Percentiles rank a stretch among this genome's conserved stretches.
These are phyloP conservation scores for Clonostachys byssicola DNA, from an alignment of 2,329 filamentous ascomycete species.

Conservation along the genomic window DNA sequence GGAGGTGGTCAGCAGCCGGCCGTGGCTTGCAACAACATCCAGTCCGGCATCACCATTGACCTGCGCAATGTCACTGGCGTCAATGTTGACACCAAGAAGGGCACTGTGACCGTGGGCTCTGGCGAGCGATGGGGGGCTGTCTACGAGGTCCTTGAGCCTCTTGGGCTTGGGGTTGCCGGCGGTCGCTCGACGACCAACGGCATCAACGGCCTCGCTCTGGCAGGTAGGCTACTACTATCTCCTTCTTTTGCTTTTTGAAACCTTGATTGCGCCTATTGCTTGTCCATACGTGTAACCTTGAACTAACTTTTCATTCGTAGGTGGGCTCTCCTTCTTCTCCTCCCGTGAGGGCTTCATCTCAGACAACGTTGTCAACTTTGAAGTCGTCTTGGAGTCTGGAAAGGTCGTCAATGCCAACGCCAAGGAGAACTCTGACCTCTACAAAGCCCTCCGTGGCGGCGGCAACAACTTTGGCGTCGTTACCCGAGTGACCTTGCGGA, in stretches of 20 bases:
- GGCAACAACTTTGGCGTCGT: slow-evolving; percentile 36
- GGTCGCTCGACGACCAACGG: neutral
- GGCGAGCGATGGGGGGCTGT: neutral
- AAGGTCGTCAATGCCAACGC: slow-evolving; percentile 31
- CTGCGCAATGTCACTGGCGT: neutral
- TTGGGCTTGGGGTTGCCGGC: neutral
- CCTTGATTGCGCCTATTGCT: too few relatives aligned
- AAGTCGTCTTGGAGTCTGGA: slow-evolving; percentile 33
- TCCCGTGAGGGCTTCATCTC: slow-evolving; percentile 32
- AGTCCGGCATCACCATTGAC: slow-evolving; percentile 3
- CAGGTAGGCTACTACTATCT: neutral
- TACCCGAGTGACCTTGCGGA: too few relatives aligned
- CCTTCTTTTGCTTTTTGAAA: too few relatives aligned
- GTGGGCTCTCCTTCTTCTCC: slow-evolving; percentile 7
- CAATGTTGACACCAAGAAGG: neutral
- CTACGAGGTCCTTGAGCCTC: neutral
- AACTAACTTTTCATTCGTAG: neutral
- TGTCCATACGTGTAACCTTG: neutral
- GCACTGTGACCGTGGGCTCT: neutral
- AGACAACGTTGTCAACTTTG: slow-evolving; percentile 33
- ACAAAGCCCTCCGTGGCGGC: slow-evolving; percentile 36
- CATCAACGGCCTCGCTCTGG: neutral
- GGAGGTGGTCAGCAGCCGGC: neutral
- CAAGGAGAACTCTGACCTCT: slow-evolving; percentile 29
- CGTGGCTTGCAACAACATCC: slow-evolving; percentile 2